Conservation (phyloP, 208 protist genomes). For the Leishmania braziliensis region DNA sequence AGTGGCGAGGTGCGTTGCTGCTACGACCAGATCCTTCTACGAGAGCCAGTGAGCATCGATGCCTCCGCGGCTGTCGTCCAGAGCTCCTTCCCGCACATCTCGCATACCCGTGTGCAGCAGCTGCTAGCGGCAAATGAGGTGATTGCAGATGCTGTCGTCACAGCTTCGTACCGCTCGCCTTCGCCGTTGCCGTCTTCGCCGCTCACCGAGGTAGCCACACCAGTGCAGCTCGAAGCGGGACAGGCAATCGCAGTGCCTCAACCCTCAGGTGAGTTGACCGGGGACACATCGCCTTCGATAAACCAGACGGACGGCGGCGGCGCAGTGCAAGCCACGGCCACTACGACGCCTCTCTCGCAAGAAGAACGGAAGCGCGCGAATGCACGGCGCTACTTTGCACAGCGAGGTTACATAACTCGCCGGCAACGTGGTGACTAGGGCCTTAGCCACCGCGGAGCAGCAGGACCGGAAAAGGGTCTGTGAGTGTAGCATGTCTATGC, state of each 20-base stretch:
- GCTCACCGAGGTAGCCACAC: too few species aligned
- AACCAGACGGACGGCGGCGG: background rate
- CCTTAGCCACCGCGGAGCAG: slow-evolving; percentile 17
- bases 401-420: slow-evolving; percentile 28
- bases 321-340: background rate
- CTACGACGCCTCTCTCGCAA: slow-evolving; percentile 18
- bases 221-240: background rate
- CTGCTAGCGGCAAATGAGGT: slow-evolving; percentile 63
- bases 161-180: background rate
- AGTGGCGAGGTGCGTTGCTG: slow-evolving; percentile 3
- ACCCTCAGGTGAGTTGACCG: background rate
- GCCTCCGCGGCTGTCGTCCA: slow-evolving; percentile 41
- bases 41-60: slow-evolving; percentile 62
- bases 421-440: slow-evolving; percentile 14
- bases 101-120: slow-evolving; percentile 48
- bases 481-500: background rate
- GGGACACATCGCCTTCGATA: background rate
- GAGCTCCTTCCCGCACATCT: slow-evolving; percentile 61
- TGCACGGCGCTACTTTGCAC: slow-evolving; percentile 43
- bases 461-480: background rate
- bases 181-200: slow-evolving; percentile 5
- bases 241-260: background rate
- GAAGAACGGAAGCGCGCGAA: slow-evolving; percentile 38
- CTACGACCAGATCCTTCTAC: slow-evolving; percentile 65
- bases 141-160: slow-evolving; percentile 32